A percentile compares a stretch with the other conserved stretches of the same genome.
These are phyloP conservation scores for Leccinum truebloodii DNA, from an alignment of 768 basidiomycete species.

Conservation along the genomic window DNA sequence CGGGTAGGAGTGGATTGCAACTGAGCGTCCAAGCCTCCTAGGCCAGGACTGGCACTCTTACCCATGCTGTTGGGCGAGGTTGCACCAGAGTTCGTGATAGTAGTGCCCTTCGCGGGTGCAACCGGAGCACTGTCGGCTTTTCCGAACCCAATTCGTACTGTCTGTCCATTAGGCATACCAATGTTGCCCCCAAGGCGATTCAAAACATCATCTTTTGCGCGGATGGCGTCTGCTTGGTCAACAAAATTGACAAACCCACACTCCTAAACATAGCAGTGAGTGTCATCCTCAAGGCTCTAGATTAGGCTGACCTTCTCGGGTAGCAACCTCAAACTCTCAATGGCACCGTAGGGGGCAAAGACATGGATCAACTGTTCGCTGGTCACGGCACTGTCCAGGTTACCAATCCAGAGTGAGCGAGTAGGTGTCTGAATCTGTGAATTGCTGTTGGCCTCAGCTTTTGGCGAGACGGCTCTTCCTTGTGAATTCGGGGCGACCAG, in stretches of 20 bases:
- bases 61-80: conserved; percentile 57
- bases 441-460: conserved; percentile 62
- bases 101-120: conserved; percentile 77
- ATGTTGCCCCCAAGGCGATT: conserved; percentile 94
- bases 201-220: conserved; percentile 96
- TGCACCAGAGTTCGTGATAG: conserved; percentile 60
- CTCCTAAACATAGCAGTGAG: conserved; percentile 58
- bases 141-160: conserved; percentile 96
- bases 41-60: conserved; percentile 54
- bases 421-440: conserved; percentile 91
- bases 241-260: conserved; percentile 99
- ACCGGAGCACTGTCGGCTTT: conserved; percentile 97
- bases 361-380: conserved; percentile 94
- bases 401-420: conserved; percentile 97
- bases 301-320: conserved; percentile 82
- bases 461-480: conserved; percentile 81
- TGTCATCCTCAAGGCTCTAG: not conserved
- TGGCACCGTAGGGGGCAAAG: conserved; percentile 95
- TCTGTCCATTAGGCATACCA: conserved; percentile 92
- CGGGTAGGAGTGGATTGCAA: conserved; percentile 90
- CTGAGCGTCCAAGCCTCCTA: conserved; percentile 80
- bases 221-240: conserved; percentile 92
- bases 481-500: conserved; percentile 66
- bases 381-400: conserved; percentile 91
- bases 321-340: conserved; percentile 90